Base-by-base conservation (phyloP, 345 rosid genomes). In the Salix dunnii region DNA sequence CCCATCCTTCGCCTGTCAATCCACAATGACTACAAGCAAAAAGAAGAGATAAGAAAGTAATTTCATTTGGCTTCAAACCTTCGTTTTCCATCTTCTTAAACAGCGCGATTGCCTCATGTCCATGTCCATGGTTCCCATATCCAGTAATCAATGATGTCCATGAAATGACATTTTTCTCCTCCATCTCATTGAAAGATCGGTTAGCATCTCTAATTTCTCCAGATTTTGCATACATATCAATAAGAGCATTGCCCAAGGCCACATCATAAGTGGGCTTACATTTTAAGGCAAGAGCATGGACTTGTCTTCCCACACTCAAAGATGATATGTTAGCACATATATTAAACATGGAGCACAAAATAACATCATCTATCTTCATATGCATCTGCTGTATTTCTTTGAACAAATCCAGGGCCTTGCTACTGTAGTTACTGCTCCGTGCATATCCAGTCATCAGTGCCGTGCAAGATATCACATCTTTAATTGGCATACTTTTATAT, bases 361-460 rank as follows among this genome's bases (percentile, higher is more conserved):
- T 64, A 74, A 91, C 79, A 70, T 86, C 84, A 78, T 89, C 98
- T 78, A 90, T 81, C 78, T 81, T 72, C 73, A 79, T 74, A 70
- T 84, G 83, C 87, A 81, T 80, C 40, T 63, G 66, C 23, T 79
- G 78, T 80, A 88, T 75, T 79, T 88, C 91, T 77, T 84, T 87
- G 80, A 89, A 89, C 83, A 90, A 80, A 80, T 77, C 74, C 75
- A 89, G 67, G 31, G 91, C 90, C 75, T 83, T 85, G 20, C 30
- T 48, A 35, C 74, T 58, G 82, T 72, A 73, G 58, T 28, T 66
- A 55, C 40, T 70, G 68, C 82, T 71, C 30, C 71, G 86, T 70
- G 89, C 88, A 80, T 79, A 86, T 69, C 91, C 93, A 77, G 83
- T 86, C 36, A 91, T 84, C 68, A 92, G 77, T 71, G 95, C 90